phyloP scores from a whole-genome alignment of 2,329 filamentous ascomycete genomes.

The Colletotrichum sp. region DNA sequence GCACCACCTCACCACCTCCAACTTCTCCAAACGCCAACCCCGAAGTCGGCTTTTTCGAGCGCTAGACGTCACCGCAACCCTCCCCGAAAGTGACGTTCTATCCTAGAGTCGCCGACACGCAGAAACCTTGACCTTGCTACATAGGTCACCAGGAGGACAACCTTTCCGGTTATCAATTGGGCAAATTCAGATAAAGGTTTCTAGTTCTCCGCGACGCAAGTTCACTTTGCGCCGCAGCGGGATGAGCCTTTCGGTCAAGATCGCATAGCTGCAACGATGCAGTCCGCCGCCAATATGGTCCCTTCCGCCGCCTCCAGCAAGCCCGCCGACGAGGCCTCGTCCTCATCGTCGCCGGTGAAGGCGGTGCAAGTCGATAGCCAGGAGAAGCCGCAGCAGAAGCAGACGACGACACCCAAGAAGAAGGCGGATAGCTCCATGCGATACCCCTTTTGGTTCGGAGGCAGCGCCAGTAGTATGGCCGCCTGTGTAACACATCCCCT shows the following conservation, averaged over 20 bases:
- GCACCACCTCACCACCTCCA: neutral
- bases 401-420: conserved; percentile 27
- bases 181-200: neutral
- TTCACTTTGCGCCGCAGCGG: conserved; percentile 7
- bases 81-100: neutral
- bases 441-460: conserved; percentile 96
- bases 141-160: neutral
- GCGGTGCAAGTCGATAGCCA: neutral
- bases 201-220: neutral
- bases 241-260: neutral
- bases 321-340: neutral
- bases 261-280: conserved; percentile 26
- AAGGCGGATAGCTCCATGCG: conserved; percentile 47
- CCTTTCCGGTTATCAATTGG: neutral
- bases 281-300: conserved; percentile 26
- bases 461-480: conserved; percentile 90
- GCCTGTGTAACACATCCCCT: conserved; percentile 92
- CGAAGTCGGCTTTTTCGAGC: conserved; percentile 10
- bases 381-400: conserved; percentile 9
- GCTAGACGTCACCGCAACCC: neutral
- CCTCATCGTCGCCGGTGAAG: neutral
- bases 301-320: conserved; percentile 15
- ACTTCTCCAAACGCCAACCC: neutral
- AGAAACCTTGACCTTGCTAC: neutral
- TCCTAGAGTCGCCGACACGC: neutral